Evolutionary conservation across 306 rosid species (phyloP).

Genomic region (Lathyrus sativus): DNA sequence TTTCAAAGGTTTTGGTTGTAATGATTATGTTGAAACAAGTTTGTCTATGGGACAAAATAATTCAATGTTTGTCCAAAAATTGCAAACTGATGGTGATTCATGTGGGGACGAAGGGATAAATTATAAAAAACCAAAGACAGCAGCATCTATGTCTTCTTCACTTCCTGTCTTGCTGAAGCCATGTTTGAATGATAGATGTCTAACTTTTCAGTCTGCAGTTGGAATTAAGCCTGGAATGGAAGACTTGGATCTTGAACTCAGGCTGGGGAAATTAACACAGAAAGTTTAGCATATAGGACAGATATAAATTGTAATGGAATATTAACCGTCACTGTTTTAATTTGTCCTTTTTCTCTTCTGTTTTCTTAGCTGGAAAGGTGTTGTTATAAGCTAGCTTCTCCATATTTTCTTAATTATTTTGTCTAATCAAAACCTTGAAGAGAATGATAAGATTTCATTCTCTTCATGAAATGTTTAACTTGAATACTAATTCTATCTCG

Average conservation of each 20-base stretch:
- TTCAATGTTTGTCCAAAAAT: conserved; percentile 42
- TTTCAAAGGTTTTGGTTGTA: conserved; percentile 25
- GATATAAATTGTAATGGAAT: conserved; percentile 27
- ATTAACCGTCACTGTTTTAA: conserved; percentile 29
- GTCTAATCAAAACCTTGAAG: conserved; percentile 30
- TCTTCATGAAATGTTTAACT: conserved; percentile 39
- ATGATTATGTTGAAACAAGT: conserved; percentile 54
- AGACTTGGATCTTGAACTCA: conserved; percentile 91
- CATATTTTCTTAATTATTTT: background rate
- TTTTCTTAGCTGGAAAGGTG: background rate
- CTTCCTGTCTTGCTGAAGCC: conserved; percentile 44
- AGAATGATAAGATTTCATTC: conserved; percentile 37
- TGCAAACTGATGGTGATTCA: conserved; percentile 37
- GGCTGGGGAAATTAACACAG: conserved; percentile 64
- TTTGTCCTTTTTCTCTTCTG: conserved; percentile 12
- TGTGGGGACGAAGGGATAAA: conserved; percentile 37
- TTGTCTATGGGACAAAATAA: conserved; percentile 59
- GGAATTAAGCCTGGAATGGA: conserved; percentile 49
- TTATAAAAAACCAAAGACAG: conserved; percentile 53
- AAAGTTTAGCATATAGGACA: conserved; percentile 41
- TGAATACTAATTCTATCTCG: conserved; percentile 35
- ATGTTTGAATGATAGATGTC: conserved; percentile 43
- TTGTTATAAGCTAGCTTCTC: too few species aligned
- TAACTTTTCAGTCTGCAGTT: conserved; percentile 48
- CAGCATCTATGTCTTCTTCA: conserved; percentile 25